Base-by-base conservation (phyloP, 2,329 filamentous ascomycete genomes). In the Nigrospora sphaerica region DNA sequence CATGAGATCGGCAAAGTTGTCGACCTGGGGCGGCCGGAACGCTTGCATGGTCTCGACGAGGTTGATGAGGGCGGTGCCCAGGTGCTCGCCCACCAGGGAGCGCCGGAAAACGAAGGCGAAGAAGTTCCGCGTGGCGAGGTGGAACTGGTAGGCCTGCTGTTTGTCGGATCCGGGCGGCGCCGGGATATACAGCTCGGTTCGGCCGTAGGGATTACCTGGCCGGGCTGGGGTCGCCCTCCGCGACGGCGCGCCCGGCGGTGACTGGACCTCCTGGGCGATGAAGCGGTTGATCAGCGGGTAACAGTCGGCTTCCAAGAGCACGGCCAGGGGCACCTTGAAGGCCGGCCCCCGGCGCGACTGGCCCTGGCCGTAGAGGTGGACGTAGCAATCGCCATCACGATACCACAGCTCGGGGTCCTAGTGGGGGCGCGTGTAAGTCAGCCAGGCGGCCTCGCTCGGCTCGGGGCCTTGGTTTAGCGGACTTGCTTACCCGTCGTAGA, bases 381-480 rank as follows among this genome's bases (percentile, higher is more conserved):
- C 73, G 14, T 81, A 71, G 55, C 86, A 90, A 58, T 89, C 80
- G 13, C 83, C 86, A 51, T 81, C 66, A 12, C 74, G 70, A 49
- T 75, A 73, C 83, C 83, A 91, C 3, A 92, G 69, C 53, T 89
- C 86, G 3, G 77, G 70, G 54, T 91, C 86, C 86, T 90, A 33
- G n/a, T 34, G 19, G 9, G 31, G 35, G 59, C 17, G 18, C 19
- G n/a, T 32, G 42, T 44, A 17, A 44, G 42, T 17, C 18, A 14
- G 40, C 32, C 23, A 10, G 23, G 6, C 23, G 7, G 23, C 23
- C 23, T 7, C n/a, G 4, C 23, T 9, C 34, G 12, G 34, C 34
- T 36, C 34, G 16, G 6, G 34, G 34, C 6, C 13, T 36, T 12
- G 34, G 16, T 36, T 12, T 11, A n/a, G 14, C 34, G 38, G 38